Base-by-base conservation (phyloP, 768 basidiomycete genomes). In the Naganishia vishniacii region DNA sequence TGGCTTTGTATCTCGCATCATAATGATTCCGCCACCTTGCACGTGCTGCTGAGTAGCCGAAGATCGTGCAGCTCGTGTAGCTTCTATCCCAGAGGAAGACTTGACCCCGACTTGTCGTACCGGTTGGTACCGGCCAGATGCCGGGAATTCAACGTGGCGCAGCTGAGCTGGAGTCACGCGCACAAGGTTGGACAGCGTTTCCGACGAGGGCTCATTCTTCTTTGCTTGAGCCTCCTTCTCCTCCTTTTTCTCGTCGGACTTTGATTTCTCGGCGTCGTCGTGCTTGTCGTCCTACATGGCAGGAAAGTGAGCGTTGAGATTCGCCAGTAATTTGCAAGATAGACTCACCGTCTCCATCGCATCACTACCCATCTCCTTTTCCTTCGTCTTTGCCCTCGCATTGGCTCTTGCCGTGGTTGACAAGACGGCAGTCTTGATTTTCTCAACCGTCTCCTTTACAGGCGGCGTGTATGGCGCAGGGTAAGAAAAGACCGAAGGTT, bases 381-480 rank as follows among this genome's bases (percentile, higher is more conserved):
- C 78, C 77, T 81, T 82, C 71, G 85, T 88, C 82, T 89, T 93
- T 73, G 92, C 91, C 68, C 95, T 83, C 1, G 92, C 92, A 75
- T 90, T 91, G n/a, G 89, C 91, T 77, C 91, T 94, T 0, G 92
- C 94, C 1, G 95, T 99, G 0, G 95, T 98, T 8, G 91, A 95
- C 42, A 99, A 82, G 12, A 99, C 93, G 37, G 93, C 95, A 15
- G 92, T 87, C 29, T 89, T 91, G 59, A 94, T 87, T 78, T 94
- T 95, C 44, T 88, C 84, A 23, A 89, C 87, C 0, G 88, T 82
- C 80, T 97, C 93, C 79, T 92, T 94, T 80, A 91, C 89, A 5
- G 89, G 88, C 12, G 92, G 88, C 74, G 91, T 89, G 47, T 85
- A 87, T 1, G 84, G 82, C 18, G 87, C 80, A 12, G 91, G 92